Evolutionary conservation across 345 rosid genomes (phyloP), one percentile per base, ranked within the genome.

Genomic region (Aethionema arabicum): DNA sequence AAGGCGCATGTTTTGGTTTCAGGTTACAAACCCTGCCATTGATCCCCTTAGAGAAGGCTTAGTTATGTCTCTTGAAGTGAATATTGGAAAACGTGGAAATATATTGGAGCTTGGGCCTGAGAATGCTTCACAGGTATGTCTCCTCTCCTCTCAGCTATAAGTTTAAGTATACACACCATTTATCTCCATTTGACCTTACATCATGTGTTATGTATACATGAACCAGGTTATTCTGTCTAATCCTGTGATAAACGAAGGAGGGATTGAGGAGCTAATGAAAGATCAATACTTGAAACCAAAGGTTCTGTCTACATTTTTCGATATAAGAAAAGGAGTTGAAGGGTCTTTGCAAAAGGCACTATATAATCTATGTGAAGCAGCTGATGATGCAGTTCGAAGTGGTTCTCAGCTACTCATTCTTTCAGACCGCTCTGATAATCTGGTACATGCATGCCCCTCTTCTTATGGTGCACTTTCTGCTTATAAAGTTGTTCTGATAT

Each of bases 21-120:
- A 93, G 97, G 99, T 93, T 42, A 93, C 99, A 63, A 93, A 93
- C 76, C 99, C 99, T 53, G 96, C 99, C 69, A 93, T 93, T 66
- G 99, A 93, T 55, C 99, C 99, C 36, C 87, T 93, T 12, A 81
- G 99, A 69, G 99, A 93, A 78, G 97, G 99, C 30, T 74, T 93
- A 61, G 99, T 93, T 67, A 90, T 93, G 99, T 93, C 99, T 60
- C 97, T 93, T 59, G 97, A 93, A 78, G 82, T 93, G 63, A 93
- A 84, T 66, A 77, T 93, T 57, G 99, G 99, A 45, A 90, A 85
- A 80, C 86, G 99, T 73, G 71, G 97, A 69, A 93, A 93, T 68
- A 87, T 93, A 57, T 69, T 93, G 74, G 99, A 82, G 80, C 80
- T 79, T 68, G 97, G 97, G 47, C 95, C 99, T 68, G 96, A 93